Base-by-base conservation (phyloP, 202 grass and related monocot genomes). In the Bolboschoenoplectus hybrid region DNA sequence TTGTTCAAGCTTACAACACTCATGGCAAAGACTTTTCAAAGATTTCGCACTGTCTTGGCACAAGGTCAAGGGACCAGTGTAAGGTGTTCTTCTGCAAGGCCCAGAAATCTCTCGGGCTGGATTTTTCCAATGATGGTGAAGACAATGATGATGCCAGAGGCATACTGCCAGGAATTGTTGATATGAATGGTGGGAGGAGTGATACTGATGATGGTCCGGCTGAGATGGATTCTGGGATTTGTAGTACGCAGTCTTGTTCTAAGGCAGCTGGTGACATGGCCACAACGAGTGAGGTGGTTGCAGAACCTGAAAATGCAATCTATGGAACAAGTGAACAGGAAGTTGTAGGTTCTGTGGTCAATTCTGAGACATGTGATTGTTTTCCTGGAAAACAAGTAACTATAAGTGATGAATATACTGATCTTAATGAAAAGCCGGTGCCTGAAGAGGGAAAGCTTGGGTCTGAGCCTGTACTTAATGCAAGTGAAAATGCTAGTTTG, bases 1-100 rank as follows among this genome's bases (percentile, higher is more conserved):
- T 91, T 85, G 67, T 91, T 57, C 80, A 75, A 64, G 87, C 87
- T 47, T 88, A 88, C 34, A 86, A 75, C 79, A 81, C 82, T 6
- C 68, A 88, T 73, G 89, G 89, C 11, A 91, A 88, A 62, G 87
- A 91, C 66, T 91, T 88, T 60, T 70, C 80, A 26, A 88, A 84
- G 61, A 88, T 91, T 52, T 86, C 89, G 58, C 40, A 35, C 17
- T 56, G 4, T 80, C 40, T 91, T 38, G 80, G 84, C 36, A 88
- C 89, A 74, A 88, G 89, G 70, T 91, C 89, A 41, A 85, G 70
- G 63, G 86, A 88, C 46, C 86, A 91, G 53, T 91, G 89, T 73
- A 91, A 88, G 83, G 85, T 86, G 10, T 91, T 91, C 80, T 91
- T 88, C 68, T 83, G 86, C 52, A 91, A 91, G 62, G 86, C 89